A percentile compares a stretch with the other conserved stretches of the same genome.
Conservation (phyloP, 805 yeast species). For the Torulaspora franciscae region DNA sequence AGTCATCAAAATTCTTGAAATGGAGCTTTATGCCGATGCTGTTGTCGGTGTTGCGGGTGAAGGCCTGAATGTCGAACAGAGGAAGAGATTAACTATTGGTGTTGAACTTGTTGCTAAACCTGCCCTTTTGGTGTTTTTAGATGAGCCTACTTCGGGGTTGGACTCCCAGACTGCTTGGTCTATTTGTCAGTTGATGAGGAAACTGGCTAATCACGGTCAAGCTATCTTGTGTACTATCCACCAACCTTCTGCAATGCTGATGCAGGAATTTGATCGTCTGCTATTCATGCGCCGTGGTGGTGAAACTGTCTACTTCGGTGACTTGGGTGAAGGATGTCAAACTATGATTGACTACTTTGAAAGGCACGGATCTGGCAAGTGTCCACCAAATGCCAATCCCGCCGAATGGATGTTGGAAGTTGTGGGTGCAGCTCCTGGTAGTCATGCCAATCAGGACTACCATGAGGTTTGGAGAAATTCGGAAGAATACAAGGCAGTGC, state of each 20-base stretch:
- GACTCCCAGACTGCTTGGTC: slow-evolving; percentile 70
- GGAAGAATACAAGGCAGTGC: slow-evolving; percentile 52
- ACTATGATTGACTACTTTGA: slow-evolving; percentile 64
- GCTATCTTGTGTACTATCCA: slow-evolving; percentile 73
- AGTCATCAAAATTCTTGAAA: slow-evolving; percentile 56
- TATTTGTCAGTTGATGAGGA: slow-evolving; percentile 55
- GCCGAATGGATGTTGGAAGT: slow-evolving; percentile 92
- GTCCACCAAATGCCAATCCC: slow-evolving; percentile 70
- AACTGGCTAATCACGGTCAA: slow-evolving; percentile 55
- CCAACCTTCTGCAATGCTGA: slow-evolving; percentile 77
- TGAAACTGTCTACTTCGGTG: slow-evolving; percentile 70
- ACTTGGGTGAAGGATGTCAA: slow-evolving; percentile 51
- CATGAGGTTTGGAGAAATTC: slow-evolving; percentile 75
- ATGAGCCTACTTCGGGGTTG: slow-evolving; percentile 66
- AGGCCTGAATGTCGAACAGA: slow-evolving; percentile 60
- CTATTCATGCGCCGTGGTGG: slow-evolving; percentile 69
- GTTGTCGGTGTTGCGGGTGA: slow-evolving; percentile 71
- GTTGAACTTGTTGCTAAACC: slow-evolving; percentile 67
- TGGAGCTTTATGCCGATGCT: slow-evolving; percentile 64
- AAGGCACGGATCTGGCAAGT: slow-evolving; percentile 55
- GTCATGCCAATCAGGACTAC: slow-evolving; percentile 67
- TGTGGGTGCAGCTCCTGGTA: slow-evolving; percentile 79
- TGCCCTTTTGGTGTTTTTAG: slow-evolving; percentile 52
- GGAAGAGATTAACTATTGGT: slow-evolving; percentile 60
- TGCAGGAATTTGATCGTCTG: slow-evolving; percentile 74